Evolutionary conservation across 495 filamentous ascomycete genomes (phyloP), one percentile per base, ranked within the genome.

Genomic region (Penicillium odoratum): DNA sequence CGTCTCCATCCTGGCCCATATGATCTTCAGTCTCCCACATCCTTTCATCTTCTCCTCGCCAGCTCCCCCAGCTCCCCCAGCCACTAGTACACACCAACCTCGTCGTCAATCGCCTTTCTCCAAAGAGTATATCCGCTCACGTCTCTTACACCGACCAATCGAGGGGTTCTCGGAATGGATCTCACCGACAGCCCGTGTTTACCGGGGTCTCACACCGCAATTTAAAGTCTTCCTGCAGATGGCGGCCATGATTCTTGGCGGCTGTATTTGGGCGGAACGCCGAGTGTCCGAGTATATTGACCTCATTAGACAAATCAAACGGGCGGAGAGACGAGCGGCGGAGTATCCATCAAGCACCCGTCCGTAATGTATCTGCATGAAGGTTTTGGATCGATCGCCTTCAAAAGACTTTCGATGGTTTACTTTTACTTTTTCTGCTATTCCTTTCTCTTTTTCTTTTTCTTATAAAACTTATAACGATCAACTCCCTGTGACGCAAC

Each of bases 151-250:
- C 61, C 69, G 72, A n/a, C 76, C 76, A 3, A 47, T 79, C 0
- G 73, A 77, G 46, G 74, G 75, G 0, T 74, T 79, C 58, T 79
- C 76, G 0, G 70, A 75, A 38, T 77, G 74, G 70, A 61, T 80
- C 51, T 76, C 74, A 7, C 76, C 74, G 8, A 56, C 66, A 1
- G 86, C 85, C 16, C 91, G 90, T 7, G 62, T 97, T 13, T 97
- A 96, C 64, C 83, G 91, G 28, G 84, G 88, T 0, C 68, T 96
- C 61, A 97, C 92, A 3, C 76, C 92, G 18, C 92, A 96, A 69
- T 97, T 96, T 74, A 97, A 96, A 76, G 85, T 93, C 78, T 95
- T 91, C 63, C 73, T 97, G 29, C 92, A 96, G 68, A 90, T 96
- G 77, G 90, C 88, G 21, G 85, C 82, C 53, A 95, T 96, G 92